Evolutionary conservation across 2,329 filamentous ascomycete species (phyloP).

Genomic region (Trichothecium sympodiale): DNA sequence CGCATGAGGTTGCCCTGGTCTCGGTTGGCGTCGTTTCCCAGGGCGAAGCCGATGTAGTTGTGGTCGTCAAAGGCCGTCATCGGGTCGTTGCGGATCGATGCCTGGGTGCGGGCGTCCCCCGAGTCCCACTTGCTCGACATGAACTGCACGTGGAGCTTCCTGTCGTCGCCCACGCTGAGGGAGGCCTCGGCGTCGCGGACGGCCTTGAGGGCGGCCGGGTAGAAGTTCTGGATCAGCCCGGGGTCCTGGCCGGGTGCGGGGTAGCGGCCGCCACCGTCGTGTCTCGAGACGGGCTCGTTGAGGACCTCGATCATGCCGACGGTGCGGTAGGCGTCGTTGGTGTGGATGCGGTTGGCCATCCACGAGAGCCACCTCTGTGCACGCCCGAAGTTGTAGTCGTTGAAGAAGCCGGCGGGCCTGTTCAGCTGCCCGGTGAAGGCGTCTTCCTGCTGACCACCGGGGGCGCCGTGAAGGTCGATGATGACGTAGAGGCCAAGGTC

Average conservation of each 20-base stretch:
- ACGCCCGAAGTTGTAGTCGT: slow-evolving; percentile 43
- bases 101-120: too few relatives aligned
- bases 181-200: slow-evolving; percentile 37
- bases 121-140: slow-evolving; percentile 22
- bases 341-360: slow-evolving; percentile 41
- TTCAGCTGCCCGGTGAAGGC: slow-evolving; percentile 29
- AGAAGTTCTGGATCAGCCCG: slow-evolving; percentile 2
- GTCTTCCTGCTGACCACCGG: slow-evolving; percentile 26
- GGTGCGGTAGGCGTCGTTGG: slow-evolving; percentile 33
- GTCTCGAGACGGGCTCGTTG: slow-evolving; percentile 35
- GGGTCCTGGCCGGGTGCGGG: slow-evolving; percentile 1
- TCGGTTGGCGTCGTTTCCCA: slow-evolving; percentile 17
- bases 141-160: slow-evolving; percentile 39
- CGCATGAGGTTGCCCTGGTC: slow-evolving; percentile 12
- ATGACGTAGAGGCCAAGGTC: slow-evolving; percentile 36
- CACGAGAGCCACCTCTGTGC: slow-evolving; percentile 41
- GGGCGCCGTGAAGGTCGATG: slow-evolving; percentile 40
- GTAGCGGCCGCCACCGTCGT: not conserved
- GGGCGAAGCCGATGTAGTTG: slow-evolving; percentile 3
- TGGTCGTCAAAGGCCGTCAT: slow-evolving; percentile 2
- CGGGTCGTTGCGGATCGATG: slow-evolving; percentile 2
- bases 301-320: slow-evolving; percentile 49
- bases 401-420: slow-evolving; percentile 37
- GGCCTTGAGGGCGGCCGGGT: not conserved
- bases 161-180: slow-evolving; percentile 25